Evolutionary conservation across 306 rosid species (phyloP).

Genomic region (Vigna nakashimae): DNA sequence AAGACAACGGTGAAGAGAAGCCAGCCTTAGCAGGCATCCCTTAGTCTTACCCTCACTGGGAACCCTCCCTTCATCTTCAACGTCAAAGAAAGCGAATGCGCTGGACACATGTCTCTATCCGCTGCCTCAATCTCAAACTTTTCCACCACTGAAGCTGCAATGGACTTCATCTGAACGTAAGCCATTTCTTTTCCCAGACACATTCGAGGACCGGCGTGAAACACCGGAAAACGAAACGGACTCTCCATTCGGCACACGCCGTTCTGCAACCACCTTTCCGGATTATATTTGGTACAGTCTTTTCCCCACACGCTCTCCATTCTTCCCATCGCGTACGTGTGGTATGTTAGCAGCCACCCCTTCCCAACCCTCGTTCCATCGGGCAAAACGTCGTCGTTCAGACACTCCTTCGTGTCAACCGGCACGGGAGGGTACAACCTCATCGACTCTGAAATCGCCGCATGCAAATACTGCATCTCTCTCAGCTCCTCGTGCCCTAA

Average conservation of each 20-base stretch:
- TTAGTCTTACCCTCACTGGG: slow-evolving; percentile 21
- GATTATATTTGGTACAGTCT: slow-evolving; percentile 50
- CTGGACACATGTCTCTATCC: slow-evolving; percentile 48
- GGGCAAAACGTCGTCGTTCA: too few relatives aligned
- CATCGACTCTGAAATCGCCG: too few relatives aligned
- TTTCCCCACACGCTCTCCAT: slow-evolving; percentile 79
- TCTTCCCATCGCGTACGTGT: slow-evolving; percentile 71
- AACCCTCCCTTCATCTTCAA: slow-evolving; percentile 66
- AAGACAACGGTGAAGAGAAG: too few relatives aligned
- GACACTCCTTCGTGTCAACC: too few relatives aligned
- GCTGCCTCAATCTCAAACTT: slow-evolving; percentile 50
- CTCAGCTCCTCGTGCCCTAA: too few relatives aligned
- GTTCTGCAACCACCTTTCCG: slow-evolving; percentile 77
- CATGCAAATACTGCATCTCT: too few relatives aligned
- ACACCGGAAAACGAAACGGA: slow-evolving; percentile 62
- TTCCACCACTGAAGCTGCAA: slow-evolving; percentile 64
- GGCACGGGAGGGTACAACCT: too few relatives aligned
- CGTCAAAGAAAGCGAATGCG: slow-evolving; percentile 57
- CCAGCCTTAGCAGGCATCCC: background rate
- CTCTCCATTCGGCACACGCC: slow-evolving; percentile 55
- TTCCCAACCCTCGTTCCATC: too few relatives aligned
- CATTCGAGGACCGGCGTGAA: slow-evolving; percentile 76
- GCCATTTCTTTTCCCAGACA: slow-evolving; percentile 83
- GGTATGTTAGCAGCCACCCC: too few relatives aligned
- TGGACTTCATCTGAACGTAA: slow-evolving; percentile 81